Evolutionary conservation across 2,329 filamentous ascomycete genomes (phyloP), one percentile per base, ranked within the genome.

Genomic region (Didymella lethalis): DNA sequence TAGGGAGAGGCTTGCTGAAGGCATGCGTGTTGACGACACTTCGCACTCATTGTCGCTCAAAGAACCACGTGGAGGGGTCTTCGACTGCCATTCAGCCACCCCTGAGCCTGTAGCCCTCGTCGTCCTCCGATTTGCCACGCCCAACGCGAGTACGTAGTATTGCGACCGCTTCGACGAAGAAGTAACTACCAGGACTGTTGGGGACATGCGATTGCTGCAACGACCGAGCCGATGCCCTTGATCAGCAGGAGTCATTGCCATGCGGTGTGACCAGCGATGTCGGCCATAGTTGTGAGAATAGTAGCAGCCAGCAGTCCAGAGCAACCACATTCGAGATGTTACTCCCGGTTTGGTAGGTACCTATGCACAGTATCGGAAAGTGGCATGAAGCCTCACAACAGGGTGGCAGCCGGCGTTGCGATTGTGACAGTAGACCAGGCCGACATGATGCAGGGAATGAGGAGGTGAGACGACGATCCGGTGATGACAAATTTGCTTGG

Each of bases 171-270:
- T 41, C 41, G 28, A 52, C 51, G 38, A 60, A 51, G 47, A 38
- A 60, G 25, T 57, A 57, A 18, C 48, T 57, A 16, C 57, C 47
- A 11, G 57, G 57, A 26, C 52, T 57, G 31, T 60, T 46, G 2
- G 57, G 57, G 43, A 47, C 57, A 14, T 59, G 16, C 68, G 65
- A 3, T 48, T 14, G 74, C 76, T 14, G 78, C 70, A 2, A 73
- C 41, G 51, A 80, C 75, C 0, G 85, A 87, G 1, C 80, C 80
- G 2, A 86, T 80, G 1, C 85, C 86, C 66, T 88, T 85, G 79
- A 81, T 78, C 61, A 81, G 75, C 64, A 82, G 80, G 47, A 82
- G 79, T 80, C 80, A 82, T n/a, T 81, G 75, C 80, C 65, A 69
- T 0, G 65, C 50, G 14, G 64, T 69, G 28, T 81, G 70, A 14